Evolutionary conservation across 2,329 filamentous ascomycete genomes (phyloP).

Genomic region (Pseudogymnoascus sp.): DNA sequence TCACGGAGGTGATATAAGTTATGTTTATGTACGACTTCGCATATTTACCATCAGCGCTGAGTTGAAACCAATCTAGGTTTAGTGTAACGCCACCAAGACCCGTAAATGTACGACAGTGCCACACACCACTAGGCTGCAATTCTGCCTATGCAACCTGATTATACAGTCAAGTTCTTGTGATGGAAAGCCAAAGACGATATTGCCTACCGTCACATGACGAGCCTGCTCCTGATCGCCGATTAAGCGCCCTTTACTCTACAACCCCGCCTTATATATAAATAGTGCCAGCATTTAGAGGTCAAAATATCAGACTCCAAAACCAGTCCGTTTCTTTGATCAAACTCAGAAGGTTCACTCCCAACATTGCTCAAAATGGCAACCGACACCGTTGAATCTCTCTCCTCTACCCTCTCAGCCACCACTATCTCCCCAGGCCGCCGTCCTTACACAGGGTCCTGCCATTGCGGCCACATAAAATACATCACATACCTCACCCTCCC

Average conservation of each 20-base stretch:
- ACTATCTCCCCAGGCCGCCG: slow-evolving; percentile 17
- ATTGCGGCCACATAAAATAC: slow-evolving; percentile 38
- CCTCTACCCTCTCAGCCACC: not conserved
- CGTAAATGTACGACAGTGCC: not conserved
- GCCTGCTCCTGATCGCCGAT: not conserved
- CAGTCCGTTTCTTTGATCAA: not conserved
- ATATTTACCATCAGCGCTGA: not conserved
- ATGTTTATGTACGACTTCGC: not conserved
- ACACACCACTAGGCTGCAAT: not conserved
- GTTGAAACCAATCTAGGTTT: not conserved
- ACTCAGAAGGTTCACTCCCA: not conserved
- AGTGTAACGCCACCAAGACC: not conserved
- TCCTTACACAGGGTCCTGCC: slow-evolving; percentile 36
- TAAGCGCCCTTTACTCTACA: slow-evolving; percentile 1
- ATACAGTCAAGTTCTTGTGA: not conserved
- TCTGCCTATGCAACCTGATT: not conserved
- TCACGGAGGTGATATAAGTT: not conserved
- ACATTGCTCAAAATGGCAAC: not conserved
- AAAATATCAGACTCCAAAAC: not conserved
- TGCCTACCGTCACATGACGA: slow-evolving; percentile 3
- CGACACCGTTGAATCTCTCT: not conserved
- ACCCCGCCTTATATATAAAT: not conserved
- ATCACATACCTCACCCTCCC: slow-evolving; percentile 37
- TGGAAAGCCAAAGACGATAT: not conserved
- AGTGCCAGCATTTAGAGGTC: not conserved